Evolutionary conservation across 2,329 filamentous ascomycete species (phyloP).

Genomic region (Davidsoniella neocaledoniae): DNA sequence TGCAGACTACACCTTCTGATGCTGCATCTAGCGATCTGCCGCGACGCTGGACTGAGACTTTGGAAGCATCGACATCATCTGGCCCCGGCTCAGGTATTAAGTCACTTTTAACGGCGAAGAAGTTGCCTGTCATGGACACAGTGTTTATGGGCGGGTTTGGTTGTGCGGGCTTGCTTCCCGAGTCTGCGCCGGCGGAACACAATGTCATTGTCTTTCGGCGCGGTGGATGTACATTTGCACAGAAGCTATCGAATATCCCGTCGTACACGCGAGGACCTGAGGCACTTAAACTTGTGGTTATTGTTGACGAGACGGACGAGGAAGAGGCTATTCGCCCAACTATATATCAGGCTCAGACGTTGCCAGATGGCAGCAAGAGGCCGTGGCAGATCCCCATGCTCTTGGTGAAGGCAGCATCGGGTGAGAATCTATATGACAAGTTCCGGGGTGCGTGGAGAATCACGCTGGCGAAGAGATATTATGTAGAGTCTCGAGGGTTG

Average conservation of each 20-base stretch:
- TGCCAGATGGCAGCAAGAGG: conserved; percentile 50
- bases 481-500: conserved; percentile 64
- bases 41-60: conserved; percentile 6
- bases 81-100: conserved; percentile 47
- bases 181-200: conserved; percentile 36
- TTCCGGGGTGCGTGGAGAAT: conserved; percentile 48
- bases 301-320: conserved; percentile 36
- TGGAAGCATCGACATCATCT: conserved; percentile 5
- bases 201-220: conserved; percentile 70
- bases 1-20: conserved; percentile 11
- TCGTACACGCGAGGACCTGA: conserved; percentile 42
- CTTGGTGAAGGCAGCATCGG: conserved; percentile 57
- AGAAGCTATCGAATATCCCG: conserved; percentile 76
- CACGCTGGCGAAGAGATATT: conserved; percentile 62
- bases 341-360: conserved; percentile 58
- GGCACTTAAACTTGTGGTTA: conserved; percentile 63
- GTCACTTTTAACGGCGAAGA: conserved; percentile 33
- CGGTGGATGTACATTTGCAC: conserved; percentile 68
- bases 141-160: conserved; percentile 56
- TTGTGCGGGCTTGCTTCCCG: conserved; percentile 42
- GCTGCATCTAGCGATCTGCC: background rate
- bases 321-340: conserved; percentile 39
- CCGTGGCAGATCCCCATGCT: conserved; percentile 65
- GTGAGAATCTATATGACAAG: conserved; percentile 41
- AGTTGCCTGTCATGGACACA: conserved; percentile 18